These are phyloP conservation scores for Trypanosoma caninum DNA, from an alignment of 208 protist genomes.

Conservation along the genomic window DNA sequence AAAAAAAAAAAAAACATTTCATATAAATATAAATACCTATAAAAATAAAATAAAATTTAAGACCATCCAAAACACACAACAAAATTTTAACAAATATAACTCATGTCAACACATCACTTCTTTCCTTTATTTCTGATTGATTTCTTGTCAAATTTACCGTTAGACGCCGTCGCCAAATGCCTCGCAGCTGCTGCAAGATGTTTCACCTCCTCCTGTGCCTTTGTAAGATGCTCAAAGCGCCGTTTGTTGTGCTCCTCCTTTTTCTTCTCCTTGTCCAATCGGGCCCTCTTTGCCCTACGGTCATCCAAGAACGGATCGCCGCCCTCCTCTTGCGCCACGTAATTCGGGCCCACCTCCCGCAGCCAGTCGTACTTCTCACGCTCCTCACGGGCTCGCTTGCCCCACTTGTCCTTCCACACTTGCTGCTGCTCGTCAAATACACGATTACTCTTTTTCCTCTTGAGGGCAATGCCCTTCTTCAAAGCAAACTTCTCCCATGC, in stretches of 20 bases:
- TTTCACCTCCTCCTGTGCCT: slow-evolving; percentile 79
- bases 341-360: slow-evolving; percentile 86
- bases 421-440: slow-evolving; percentile 89
- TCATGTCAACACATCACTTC: slow-evolving; percentile 7
- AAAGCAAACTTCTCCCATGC: slow-evolving; percentile 92
- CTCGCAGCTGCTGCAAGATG: slow-evolving; percentile 62
- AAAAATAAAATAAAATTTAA: neutral
- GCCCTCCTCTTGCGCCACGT: slow-evolving; percentile 82
- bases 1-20: too few relatives aligned
- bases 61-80: neutral
- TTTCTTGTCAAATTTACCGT: slow-evolving; percentile 89
- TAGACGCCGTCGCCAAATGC: slow-evolving; percentile 86
- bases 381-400: slow-evolving; percentile 89
- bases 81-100: neutral
- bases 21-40: too few relatives aligned
- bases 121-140: slow-evolving; percentile 21
- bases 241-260: slow-evolving; percentile 90
- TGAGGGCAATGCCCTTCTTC: slow-evolving; percentile 92
- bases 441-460: slow-evolving; percentile 86
- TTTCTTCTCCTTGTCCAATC: slow-evolving; percentile 86
- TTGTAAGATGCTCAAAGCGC: slow-evolving; percentile 65
- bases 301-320: slow-evolving; percentile 92
- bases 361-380: slow-evolving; percentile 90
- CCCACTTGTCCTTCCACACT: slow-evolving; percentile 92
- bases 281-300: slow-evolving; percentile 76